phyloP scores from a whole-genome alignment of 192 early-diverging fungal genomes.

The Coemansia sp. region DNA sequence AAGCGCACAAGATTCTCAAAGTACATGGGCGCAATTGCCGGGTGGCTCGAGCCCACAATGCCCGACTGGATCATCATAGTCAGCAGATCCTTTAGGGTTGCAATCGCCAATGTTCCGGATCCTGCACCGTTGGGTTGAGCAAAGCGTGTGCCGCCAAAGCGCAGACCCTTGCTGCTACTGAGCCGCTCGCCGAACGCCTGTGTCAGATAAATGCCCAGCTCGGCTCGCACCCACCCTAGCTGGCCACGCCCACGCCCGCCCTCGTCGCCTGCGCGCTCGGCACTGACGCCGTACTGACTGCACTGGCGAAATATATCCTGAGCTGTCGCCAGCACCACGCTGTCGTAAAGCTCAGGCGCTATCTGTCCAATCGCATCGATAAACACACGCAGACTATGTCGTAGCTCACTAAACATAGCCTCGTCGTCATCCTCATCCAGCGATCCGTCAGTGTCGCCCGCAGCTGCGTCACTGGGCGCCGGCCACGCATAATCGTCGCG shows the following conservation, averaged over 20 bases:
- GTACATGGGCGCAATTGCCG: slow-evolving; percentile 35
- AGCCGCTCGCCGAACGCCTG: slow-evolving; percentile 52
- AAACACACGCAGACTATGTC: slow-evolving; percentile 64
- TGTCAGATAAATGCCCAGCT: slow-evolving; percentile 46
- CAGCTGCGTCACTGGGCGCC: slow-evolving; percentile 15
- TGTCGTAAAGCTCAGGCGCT: slow-evolving; percentile 45
- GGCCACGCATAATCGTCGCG: slow-evolving; percentile 77
- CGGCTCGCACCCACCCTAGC: slow-evolving; percentile 53
- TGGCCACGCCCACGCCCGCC: slow-evolving; percentile 26
- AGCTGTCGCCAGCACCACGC: slow-evolving; percentile 32
- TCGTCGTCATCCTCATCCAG: slow-evolving; percentile 73
- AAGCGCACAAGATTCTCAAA: slow-evolving; percentile 52
- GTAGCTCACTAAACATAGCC: slow-evolving; percentile 43
- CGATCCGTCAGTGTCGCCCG: slow-evolving; percentile 59
- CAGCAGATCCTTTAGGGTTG: slow-evolving; percentile 37
- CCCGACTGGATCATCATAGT: slow-evolving; percentile 52
- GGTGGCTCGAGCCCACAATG: slow-evolving; percentile 29
- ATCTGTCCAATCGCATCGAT: slow-evolving; percentile 75
- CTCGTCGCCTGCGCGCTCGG: slow-evolving; percentile 36
- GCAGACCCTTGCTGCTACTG: slow-evolving; percentile 44
- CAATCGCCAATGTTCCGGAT: slow-evolving; percentile 12
- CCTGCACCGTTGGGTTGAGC: slow-evolving; percentile 23
- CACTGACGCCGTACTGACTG: slow-evolving; percentile 46
- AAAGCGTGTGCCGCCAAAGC: slow-evolving; percentile 31
- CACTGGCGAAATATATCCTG: slow-evolving; percentile 49